A percentile compares a stretch with the other conserved stretches of the same genome.
phyloP scores from a whole-genome alignment of 164 flowering plant genomes.

The Cinnamomum chago region DNA sequence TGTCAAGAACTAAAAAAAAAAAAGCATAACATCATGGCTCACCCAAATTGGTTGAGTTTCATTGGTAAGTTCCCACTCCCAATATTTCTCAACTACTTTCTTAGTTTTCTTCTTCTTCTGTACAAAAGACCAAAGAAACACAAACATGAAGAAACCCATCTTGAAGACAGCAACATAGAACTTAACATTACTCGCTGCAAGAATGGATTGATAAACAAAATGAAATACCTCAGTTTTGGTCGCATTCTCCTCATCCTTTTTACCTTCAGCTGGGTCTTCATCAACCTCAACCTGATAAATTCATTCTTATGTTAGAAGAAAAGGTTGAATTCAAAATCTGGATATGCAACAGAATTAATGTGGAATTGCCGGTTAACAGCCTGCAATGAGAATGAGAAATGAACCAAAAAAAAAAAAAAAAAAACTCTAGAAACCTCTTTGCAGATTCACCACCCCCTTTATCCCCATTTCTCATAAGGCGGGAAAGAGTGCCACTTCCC shows the following conservation, averaged over 20 bases:
- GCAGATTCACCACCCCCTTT: no score
- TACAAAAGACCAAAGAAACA: constrained; percentile 1
- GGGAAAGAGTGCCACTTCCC: no score
- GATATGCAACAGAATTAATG: no score
- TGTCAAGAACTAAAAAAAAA: background rate
- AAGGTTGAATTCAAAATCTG: background rate
- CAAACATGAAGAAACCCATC: background rate
- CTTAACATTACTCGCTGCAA: no score
- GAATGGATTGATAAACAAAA: no score
- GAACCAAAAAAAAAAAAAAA: no score
- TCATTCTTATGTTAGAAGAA: background rate
- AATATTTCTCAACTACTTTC: constrained; percentile 82
- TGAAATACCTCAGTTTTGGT: constrained; percentile 51
- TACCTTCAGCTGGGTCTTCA: constrained; percentile 83
- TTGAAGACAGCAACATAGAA: no score
- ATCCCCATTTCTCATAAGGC: no score
- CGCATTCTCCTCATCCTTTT: constrained; percentile 61
- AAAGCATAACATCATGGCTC: constrained; percentile 10
- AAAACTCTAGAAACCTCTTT: no score
- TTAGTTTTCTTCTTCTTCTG: constrained; percentile 96
- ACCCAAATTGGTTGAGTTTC: constrained; percentile 98
- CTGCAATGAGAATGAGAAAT: no score
- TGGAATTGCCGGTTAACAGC: no score
- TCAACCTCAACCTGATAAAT: constrained; percentile 83
- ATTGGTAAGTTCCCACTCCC: constrained; percentile 95